Conservation (phyloP, 441 rosid genomes). For the Breynia disticha region DNA sequence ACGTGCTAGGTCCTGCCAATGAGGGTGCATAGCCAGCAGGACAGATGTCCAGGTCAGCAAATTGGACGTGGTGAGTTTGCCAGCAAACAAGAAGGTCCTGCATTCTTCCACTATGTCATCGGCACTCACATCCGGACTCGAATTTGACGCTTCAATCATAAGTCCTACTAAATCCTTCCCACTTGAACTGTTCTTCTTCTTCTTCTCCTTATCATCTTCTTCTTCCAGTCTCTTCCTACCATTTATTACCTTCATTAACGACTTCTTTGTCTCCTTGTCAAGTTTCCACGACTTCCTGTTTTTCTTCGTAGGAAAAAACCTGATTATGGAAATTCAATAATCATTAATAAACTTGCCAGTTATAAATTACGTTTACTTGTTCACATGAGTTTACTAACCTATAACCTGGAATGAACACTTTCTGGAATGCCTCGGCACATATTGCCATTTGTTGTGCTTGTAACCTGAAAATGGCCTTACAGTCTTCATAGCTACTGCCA, state of each 20-base stretch:
- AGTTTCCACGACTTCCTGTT: constrained; percentile 73
- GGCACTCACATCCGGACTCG: constrained; percentile 35
- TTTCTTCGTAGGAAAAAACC: constrained; percentile 66
- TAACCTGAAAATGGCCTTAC: constrained; percentile 59
- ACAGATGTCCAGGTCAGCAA: constrained; percentile 98
- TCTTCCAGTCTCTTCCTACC: constrained; percentile 21
- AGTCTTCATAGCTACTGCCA: constrained; percentile 79
- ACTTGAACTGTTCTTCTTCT: constrained; percentile 13
- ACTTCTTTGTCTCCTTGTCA: constrained; percentile 59
- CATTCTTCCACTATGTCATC: constrained; percentile 91
- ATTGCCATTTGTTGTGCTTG: constrained; percentile 77
- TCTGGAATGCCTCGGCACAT: constrained; percentile 72
- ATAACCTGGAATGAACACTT: constrained; percentile 81
- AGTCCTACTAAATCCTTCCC: constrained; percentile 72
- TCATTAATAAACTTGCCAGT: background rate
- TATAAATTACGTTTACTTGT: background rate
- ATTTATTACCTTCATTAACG: constrained; percentile 48
- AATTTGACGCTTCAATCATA: constrained; percentile 64
- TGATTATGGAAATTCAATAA: constrained; percentile 3
- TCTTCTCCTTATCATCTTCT: background rate
- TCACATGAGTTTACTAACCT: constrained; percentile 44
- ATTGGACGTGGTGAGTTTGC: constrained; percentile 94
- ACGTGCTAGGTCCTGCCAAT: constrained; percentile 98
- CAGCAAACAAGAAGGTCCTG: constrained; percentile 94
- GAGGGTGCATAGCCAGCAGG: constrained; percentile 92